A percentile compares a stretch with the other conserved stretches of the same genome.
Evolutionary conservation across 2,329 filamentous ascomycete genomes (phyloP).

Genomic region (Apiospora arundinis): DNA sequence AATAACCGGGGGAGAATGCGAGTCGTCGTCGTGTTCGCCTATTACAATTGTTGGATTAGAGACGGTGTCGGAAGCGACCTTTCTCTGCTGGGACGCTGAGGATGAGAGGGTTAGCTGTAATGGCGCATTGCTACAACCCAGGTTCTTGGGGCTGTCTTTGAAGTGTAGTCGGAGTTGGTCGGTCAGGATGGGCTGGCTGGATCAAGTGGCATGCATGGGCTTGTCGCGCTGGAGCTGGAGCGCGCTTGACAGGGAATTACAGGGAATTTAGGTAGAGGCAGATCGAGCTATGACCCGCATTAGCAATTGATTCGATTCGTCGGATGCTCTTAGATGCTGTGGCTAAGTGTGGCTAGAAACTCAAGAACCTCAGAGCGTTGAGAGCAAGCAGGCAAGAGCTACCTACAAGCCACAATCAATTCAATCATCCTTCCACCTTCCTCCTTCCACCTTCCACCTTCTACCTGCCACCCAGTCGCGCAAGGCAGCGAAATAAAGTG

Average conservation of each 20-base stretch:
- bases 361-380: too few relatives aligned
- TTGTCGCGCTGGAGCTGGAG: background rate
- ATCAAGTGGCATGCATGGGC: conserved; percentile 12
- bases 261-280: conserved; percentile 1
- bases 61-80: background rate
- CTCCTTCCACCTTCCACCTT: too few relatives aligned
- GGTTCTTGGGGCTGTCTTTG: conserved; percentile 1
- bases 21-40: background rate
- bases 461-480: background rate
- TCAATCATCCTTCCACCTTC: background rate
- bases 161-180: background rate
- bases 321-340: background rate
- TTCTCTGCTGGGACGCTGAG: background rate
- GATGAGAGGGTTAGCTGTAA: background rate
- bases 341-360: background rate
- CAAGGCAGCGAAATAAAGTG: conserved; percentile 20
- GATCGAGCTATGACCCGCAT: background rate
- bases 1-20: background rate
- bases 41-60: background rate
- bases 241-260: conserved; percentile 1
- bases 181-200: conserved; percentile 10
- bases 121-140: conserved; percentile 5
- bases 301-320: background rate
- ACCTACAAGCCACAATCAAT: conserved; percentile 6
- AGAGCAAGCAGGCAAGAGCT: background rate